Conservation (phyloP, 345 rosid genomes). For the Boechera stricta region DNA sequence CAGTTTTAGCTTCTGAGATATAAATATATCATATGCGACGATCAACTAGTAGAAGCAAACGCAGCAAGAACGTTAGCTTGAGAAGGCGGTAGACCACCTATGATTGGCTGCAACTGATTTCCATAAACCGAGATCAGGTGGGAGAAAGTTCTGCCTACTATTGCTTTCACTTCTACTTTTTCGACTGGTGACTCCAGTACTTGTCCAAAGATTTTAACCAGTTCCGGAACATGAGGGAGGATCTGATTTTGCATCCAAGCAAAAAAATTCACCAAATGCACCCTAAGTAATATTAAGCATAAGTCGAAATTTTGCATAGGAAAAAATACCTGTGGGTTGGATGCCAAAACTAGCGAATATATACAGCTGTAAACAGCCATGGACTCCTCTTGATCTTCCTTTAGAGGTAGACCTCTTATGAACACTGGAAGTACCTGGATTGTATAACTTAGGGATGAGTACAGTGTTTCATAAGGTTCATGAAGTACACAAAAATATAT, state of each 20-base stretch:
- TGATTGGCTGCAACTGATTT: conserved; percentile 83
- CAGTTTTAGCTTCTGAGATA: not conserved
- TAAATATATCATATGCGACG: not conserved
- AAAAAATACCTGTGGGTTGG: conserved; percentile 75
- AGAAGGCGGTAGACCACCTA: conserved; percentile 71
- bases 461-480: conserved; percentile 16
- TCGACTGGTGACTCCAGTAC: conserved; percentile 83
- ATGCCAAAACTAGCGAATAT: conserved; percentile 75
- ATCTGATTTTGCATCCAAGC: conserved; percentile 56
- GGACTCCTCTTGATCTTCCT: conserved; percentile 96
- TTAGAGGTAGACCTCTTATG: conserved; percentile 86
- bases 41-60: conserved; percentile 69
- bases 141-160: conserved; percentile 82
- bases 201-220: conserved; percentile 87
- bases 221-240: conserved; percentile 76
- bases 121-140: conserved; percentile 82
- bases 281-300: conserved; percentile 8
- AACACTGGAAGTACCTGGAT: conserved; percentile 91
- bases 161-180: conserved; percentile 83
- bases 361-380: conserved; percentile 84
- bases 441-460: conserved; percentile 21
- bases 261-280: conserved; percentile 1
- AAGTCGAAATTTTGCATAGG: not conserved
- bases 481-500: not conserved
- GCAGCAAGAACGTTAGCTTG: conserved; percentile 86